Conservation (phyloP, 2,329 filamentous ascomycete genomes). For the Trichophyton rubrum region DNA sequence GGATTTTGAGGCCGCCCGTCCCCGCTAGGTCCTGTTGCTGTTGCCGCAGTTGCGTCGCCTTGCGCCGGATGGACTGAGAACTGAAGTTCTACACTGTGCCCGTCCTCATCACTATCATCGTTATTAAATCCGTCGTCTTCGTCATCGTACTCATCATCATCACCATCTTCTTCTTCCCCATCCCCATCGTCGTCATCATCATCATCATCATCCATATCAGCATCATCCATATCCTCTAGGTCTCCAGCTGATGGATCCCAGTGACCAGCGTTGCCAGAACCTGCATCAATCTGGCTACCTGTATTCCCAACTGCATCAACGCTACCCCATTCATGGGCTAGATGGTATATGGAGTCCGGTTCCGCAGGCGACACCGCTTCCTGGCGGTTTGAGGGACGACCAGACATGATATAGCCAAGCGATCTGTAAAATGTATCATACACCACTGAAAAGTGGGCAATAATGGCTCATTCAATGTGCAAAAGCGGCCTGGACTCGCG, state of each 20-base stretch:
- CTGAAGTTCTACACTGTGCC: constrained; percentile 7
- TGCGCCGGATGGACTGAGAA: neutral
- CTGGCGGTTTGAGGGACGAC: neutral
- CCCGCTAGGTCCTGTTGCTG: neutral
- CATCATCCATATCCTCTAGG: constrained; percentile 7
- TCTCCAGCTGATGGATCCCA: neutral
- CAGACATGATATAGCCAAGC: neutral
- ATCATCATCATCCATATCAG: constrained; percentile 22
- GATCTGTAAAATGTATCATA: neutral
- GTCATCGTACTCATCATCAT: constrained; percentile 25
- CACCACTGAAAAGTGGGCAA: too few species aligned
- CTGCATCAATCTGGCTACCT: neutral
- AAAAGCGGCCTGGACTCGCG: neutral
- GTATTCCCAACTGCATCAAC: constrained; percentile 13
- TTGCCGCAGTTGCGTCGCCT: neutral
- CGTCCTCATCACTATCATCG: constrained; percentile 16
- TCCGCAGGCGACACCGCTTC: constrained; percentile 13
- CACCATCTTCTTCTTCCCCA: constrained; percentile 16
- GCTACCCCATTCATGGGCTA: constrained; percentile 26
- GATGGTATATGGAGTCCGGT: constrained; percentile 24
- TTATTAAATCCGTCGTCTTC: constrained; percentile 8
- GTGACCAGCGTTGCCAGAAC: constrained; percentile 23
- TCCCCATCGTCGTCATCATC: constrained; percentile 14
- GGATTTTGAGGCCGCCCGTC: neutral
- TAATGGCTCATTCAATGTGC: too few species aligned